A percentile compares a stretch with the other conserved stretches of the same genome.
phyloP scores from a whole-genome alignment of 1,139 yeast species.

The Yamadazyma sp. region DNA sequence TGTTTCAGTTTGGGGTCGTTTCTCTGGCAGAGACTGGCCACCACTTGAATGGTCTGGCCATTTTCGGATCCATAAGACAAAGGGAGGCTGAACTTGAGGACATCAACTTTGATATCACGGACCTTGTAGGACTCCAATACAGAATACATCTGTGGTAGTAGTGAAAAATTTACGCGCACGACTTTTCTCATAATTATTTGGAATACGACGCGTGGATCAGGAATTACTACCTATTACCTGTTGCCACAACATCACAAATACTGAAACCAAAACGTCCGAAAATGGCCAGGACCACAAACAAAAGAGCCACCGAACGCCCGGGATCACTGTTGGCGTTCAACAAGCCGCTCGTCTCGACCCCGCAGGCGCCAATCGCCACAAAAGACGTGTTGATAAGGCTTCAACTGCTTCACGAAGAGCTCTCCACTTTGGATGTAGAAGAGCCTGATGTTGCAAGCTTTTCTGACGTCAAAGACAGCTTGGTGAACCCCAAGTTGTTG shows the following conservation, averaged over 20 bases:
- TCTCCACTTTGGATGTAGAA: conserved; percentile 63
- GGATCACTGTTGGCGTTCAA: conserved; percentile 22
- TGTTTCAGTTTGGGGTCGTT: conserved; percentile 17
- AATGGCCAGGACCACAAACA: conserved; percentile 1
- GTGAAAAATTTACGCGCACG: neutral
- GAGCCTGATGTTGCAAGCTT: conserved; percentile 47
- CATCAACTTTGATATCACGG: conserved; percentile 28
- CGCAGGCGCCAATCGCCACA: conserved; percentile 54
- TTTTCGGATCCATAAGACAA: conserved; percentile 21
- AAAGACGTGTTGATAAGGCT: conserved; percentile 52
- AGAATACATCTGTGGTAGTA: no score
- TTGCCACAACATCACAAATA: no score
- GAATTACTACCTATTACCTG: no score
- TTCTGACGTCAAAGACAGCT: conserved; percentile 47
- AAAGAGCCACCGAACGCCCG: neutral
- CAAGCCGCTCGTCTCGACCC: conserved; percentile 53
- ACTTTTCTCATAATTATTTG: no score
- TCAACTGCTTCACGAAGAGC: conserved; percentile 57
- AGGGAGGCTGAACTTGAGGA: conserved; percentile 29
- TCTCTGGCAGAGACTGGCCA: conserved; percentile 37
- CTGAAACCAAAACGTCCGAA: no score
- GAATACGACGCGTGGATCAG: no score
- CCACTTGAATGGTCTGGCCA: conserved; percentile 24
- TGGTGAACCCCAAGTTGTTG: conserved; percentile 59
- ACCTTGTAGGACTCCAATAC: conserved; percentile 29